Evolutionary conservation across 306 rosid genomes (phyloP).

Genomic region (Rosa chinensis): DNA sequence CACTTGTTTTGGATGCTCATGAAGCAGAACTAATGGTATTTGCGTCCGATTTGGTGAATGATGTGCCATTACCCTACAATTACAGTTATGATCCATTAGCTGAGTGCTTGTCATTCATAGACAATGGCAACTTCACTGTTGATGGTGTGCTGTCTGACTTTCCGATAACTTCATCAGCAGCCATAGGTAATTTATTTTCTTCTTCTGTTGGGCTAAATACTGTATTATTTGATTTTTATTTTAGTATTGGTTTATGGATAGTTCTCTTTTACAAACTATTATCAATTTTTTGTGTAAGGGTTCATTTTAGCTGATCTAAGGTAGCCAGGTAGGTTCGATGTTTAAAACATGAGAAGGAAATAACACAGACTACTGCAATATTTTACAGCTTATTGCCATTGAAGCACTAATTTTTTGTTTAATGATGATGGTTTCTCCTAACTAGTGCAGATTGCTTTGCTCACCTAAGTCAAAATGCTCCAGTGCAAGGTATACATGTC

Average conservation of each 20-base stretch:
- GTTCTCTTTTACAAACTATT: neutral
- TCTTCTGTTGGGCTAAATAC: neutral
- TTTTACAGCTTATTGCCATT: neutral
- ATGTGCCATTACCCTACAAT: conserved; percentile 51
- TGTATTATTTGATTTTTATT: neutral
- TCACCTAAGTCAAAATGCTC: conserved; percentile 48
- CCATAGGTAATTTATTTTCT: conserved; percentile 50
- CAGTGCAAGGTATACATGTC: conserved; percentile 44
- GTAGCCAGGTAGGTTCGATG: neutral
- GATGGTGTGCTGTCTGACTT: conserved; percentile 85
- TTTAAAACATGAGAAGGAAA: neutral
- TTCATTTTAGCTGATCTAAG: neutral
- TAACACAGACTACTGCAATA: neutral
- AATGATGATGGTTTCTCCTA: conserved; percentile 26
- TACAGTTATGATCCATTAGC: conserved; percentile 82
- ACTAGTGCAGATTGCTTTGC: conserved; percentile 76
- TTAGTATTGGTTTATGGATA: neutral
- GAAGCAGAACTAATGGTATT: conserved; percentile 64
- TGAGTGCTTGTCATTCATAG: conserved; percentile 62
- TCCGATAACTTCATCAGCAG: conserved; percentile 69
- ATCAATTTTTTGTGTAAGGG: neutral
- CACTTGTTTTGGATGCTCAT: conserved; percentile 81
- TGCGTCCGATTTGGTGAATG: conserved; percentile 67
- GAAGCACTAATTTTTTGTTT: neutral
- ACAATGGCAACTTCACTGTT: conserved; percentile 71